Percentiles rank a stretch among this genome's conserved stretches.
Evolutionary conservation across 2,329 filamentous ascomycete species (phyloP).

Genomic region (Tothia fuscella): DNA sequence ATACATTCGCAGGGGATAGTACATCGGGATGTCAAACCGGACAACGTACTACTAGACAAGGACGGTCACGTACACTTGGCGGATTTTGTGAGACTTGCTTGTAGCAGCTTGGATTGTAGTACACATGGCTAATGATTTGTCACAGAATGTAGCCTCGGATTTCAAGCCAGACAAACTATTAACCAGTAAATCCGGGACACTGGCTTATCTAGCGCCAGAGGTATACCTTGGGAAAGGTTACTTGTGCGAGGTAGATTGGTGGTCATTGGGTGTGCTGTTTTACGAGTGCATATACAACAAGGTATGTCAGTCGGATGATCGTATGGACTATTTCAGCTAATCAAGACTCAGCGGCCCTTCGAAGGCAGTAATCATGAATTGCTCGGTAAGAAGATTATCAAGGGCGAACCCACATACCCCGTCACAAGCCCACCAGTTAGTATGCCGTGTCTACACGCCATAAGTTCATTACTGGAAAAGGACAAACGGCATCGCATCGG

Average conservation of each 20-base stretch:
- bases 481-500: slow-evolving; percentile 75
- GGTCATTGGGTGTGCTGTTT: slow-evolving; percentile 95
- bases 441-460: slow-evolving; percentile 77
- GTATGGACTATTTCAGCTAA: neutral
- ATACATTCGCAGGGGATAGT: slow-evolving; percentile 32
- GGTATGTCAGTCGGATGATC: slow-evolving; percentile 38
- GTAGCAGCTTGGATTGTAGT: neutral
- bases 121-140: too few species aligned
- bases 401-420: slow-evolving; percentile 75
- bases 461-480: slow-evolving; percentile 69
- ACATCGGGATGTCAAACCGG: slow-evolving; percentile 31
- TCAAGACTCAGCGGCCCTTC: slow-evolving; percentile 61
- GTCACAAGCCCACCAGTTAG: slow-evolving; percentile 85
- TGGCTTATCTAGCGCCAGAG: slow-evolving; percentile 91
- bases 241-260: slow-evolving; percentile 88
- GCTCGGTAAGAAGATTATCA: slow-evolving; percentile 68
- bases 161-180: slow-evolving; percentile 69
- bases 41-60: slow-evolving; percentile 30
- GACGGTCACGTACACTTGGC: slow-evolving; percentile 79
- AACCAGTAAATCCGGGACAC: slow-evolving; percentile 90
- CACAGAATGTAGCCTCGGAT: slow-evolving; percentile 90
- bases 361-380: slow-evolving; percentile 77
- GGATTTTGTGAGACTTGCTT: slow-evolving; percentile 65
- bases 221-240: slow-evolving; percentile 89
- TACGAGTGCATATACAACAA: slow-evolving; percentile 99